These are phyloP conservation scores for Flaveria linearis DNA, from an alignment of 129 eudicot genomes.

Conservation along the genomic window DNA sequence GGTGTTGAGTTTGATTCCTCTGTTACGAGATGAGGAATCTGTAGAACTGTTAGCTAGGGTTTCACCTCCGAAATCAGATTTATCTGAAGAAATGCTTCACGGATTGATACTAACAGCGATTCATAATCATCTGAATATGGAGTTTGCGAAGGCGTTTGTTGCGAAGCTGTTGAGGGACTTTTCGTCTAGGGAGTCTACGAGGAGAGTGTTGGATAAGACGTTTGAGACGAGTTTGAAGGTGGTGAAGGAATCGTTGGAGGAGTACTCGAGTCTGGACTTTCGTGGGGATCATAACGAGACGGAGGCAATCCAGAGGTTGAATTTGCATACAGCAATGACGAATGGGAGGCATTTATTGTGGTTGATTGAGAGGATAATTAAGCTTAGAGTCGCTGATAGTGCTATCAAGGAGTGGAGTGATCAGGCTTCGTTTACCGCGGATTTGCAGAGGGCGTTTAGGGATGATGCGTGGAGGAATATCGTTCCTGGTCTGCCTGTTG, in stretches of 20 bases:
- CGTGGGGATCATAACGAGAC: conserved; percentile 80
- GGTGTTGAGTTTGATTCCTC: conserved; percentile 59
- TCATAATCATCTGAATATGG: too few relatives aligned
- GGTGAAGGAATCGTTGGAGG: conserved; percentile 71
- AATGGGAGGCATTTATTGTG: conserved; percentile 85
- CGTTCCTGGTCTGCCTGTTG: conserved; percentile 82
- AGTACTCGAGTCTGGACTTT: conserved; percentile 88
- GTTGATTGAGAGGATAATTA: conserved; percentile 95
- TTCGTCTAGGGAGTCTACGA: too few relatives aligned
- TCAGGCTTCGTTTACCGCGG: conserved; percentile 60
- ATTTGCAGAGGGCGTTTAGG: conserved; percentile 85
- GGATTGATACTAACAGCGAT: too few relatives aligned
- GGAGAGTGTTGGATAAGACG: conserved; percentile 71
- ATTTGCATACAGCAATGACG: conserved; percentile 83
- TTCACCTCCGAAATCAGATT: conserved; percentile 44
- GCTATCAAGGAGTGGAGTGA: conserved; percentile 91
- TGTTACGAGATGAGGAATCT: conserved; percentile 60
- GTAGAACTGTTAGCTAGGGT: conserved; percentile 75
- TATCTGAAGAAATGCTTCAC: too few relatives aligned
- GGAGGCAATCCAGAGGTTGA: conserved; percentile 84
- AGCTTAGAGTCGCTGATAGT: conserved; percentile 76
- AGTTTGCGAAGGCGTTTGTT: too few relatives aligned
- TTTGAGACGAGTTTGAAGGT: conserved; percentile 67
- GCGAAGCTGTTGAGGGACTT: too few relatives aligned
- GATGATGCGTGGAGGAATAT: conserved; percentile 89